Evolutionary conservation across 441 rosid species (phyloP), one percentile per base, ranked within the genome.

Genomic region (Hura crepitans): DNA sequence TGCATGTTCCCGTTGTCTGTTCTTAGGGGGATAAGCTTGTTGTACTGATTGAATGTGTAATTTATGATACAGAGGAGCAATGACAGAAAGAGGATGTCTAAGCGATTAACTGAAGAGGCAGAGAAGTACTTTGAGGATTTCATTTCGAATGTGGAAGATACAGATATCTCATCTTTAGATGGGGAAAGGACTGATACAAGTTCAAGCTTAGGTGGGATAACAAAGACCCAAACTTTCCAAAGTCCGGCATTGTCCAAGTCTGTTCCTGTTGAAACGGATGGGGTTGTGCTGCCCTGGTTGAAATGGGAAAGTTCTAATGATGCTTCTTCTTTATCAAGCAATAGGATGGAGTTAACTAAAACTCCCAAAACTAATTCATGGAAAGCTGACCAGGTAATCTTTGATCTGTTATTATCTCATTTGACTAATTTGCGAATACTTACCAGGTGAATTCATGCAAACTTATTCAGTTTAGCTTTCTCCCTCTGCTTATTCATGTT

Each of bases 101-200:
- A 67, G 81, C 69, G 86, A 58, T 85, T 95, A 78, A 86, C 89
- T n/a, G 94, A 90, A 51, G 97, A 92, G 74, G 97, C 97, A n/a
- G 97, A 90, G 77, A 89, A 86, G 76, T 92, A 82, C 79, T 81
- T 95, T 6, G 94, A 90, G 75, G 97, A 92, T 69, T 92, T 95
- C 84, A 85, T 95, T 73, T 90, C 86, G 2, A 95, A 85, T 77
- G 85, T 95, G 54, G 97, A 95, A 80, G 97, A 95, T 78, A 90
- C 97, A 0, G 99, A 95, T 80, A 87, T 95, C 54, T 95, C 97
- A 49, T 95, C 99, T 5, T 54, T 95, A 50, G 99, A 95, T 55
- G 99, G 96, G 68, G 97, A 92, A 78, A 83, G 88, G 76, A 92
- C 97, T 65, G 99, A 95, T 68, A 85, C 97, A 10, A 90, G 96